Evolutionary conservation across 345 rosid genomes (phyloP).

Genomic region (Rubroshorea leprosula): DNA sequence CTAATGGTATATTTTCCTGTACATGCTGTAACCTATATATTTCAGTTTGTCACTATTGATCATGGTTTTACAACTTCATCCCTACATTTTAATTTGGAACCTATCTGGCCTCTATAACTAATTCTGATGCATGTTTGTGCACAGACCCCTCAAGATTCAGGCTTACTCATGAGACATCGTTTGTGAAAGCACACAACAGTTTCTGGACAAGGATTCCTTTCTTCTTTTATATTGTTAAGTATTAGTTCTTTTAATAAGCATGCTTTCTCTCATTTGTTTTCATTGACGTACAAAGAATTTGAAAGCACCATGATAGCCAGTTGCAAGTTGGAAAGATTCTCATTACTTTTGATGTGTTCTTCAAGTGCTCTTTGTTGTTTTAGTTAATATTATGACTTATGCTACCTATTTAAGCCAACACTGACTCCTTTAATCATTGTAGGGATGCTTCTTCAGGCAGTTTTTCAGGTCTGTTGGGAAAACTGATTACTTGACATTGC

Average conservation of each 20-base stretch:
- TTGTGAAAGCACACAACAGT: slow-evolving; percentile 76
- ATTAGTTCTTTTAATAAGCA: not conserved
- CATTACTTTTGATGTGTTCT: no score
- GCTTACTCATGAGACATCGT: slow-evolving; percentile 84
- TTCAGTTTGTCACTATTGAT: slow-evolving; percentile 8
- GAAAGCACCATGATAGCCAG: no score
- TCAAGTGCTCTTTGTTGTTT: not conserved
- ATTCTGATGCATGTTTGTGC: slow-evolving; percentile 9
- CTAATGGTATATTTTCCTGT: slow-evolving; percentile 49
- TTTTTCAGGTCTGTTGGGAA: slow-evolving; percentile 78
- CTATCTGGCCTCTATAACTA: slow-evolving; percentile 9
- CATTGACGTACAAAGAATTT: no score
- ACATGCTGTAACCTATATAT: slow-evolving; percentile 9
- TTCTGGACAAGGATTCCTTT: slow-evolving; percentile 87
- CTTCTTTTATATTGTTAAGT: slow-evolving; percentile 80
- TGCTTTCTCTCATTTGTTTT: no score
- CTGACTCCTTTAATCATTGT: slow-evolving; percentile 22
- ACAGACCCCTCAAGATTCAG: slow-evolving; percentile 94
- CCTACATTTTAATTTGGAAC: not conserved
- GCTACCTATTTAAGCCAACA: not conserved
- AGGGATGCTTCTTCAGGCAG: slow-evolving; percentile 93
- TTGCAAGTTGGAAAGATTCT: no score
- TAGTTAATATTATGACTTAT: not conserved
- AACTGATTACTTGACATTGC: slow-evolving; percentile 81
- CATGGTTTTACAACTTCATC: not conserved